phyloP scores from a whole-genome alignment of 139 green algal species.

The Micromonas commoda region DNA sequence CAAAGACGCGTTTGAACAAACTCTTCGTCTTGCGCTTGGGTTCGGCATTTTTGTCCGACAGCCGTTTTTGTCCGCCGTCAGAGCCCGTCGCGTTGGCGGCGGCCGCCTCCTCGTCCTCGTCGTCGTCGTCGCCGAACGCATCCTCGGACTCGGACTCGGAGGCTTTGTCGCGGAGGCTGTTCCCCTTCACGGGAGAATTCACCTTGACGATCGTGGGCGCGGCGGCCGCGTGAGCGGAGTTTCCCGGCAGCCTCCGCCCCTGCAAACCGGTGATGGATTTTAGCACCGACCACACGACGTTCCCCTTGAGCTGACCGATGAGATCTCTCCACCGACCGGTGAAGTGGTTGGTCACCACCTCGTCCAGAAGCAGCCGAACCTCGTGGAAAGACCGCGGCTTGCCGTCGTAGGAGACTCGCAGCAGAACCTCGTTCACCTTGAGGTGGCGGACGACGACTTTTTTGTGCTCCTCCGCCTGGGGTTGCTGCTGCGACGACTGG shows the following conservation, averaged over 20 bases:
- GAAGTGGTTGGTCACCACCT: background rate
- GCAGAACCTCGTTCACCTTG: background rate
- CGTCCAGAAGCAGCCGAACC: background rate
- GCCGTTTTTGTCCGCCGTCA: too few species aligned
- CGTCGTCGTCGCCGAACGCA: too few species aligned
- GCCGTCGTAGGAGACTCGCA: constrained; percentile 13
- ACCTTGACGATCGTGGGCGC: too few species aligned
- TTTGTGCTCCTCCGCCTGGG: background rate
- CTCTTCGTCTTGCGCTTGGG: too few species aligned
- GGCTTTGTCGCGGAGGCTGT: too few species aligned
- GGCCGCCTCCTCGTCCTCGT: too few species aligned
- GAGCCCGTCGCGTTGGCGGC: too few species aligned
- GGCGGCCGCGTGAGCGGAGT: too few species aligned
- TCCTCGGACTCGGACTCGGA: too few species aligned
- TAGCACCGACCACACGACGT: constrained; percentile 16
- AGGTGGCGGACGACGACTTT: background rate
- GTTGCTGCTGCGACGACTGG: background rate
- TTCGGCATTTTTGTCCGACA: too few species aligned
- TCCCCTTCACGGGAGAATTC: too few species aligned
- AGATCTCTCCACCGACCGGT: constrained; percentile 8
- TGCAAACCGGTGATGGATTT: constrained; percentile 13
- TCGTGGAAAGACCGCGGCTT: background rate
- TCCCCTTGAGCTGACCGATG: background rate
- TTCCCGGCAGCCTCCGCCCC: background rate
- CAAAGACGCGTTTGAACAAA: too few species aligned